Base-by-base conservation (phyloP, 805 yeast genomes). In the Lipomyces oligophaga region DNA sequence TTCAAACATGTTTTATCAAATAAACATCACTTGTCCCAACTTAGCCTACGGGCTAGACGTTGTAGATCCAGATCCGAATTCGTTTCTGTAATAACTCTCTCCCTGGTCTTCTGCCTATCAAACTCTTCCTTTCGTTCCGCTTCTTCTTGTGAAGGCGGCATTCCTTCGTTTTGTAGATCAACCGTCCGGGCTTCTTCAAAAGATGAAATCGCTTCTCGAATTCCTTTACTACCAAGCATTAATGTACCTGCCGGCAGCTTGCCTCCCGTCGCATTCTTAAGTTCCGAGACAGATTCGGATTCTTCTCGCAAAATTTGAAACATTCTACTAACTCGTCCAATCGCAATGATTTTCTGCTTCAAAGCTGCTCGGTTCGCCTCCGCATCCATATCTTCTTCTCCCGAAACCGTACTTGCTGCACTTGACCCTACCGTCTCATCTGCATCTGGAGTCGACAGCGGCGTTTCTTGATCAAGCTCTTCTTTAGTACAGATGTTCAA, bases 281-380 rank as follows among this genome's bases (percentile, higher is more conserved):
- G 73, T 60, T 83, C 86, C 41, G 82, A 81, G 40, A 90, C 93
- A 56, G 79, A 80, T 64, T 86, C 97, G 38, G 89, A 76, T 61
- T 90, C 96, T 63, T 86, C 88, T 56, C 97, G 76, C 58, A 90
- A 72, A 5, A 89, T 83, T 53, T 81, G 83, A 67, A 84, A 89
- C 95, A 90, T 86, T 47, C 96, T 77, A 20, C 96, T 83, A 57
- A 90, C 86, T 57, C 95, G 78, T n/a, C 97, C 97, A 66, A 90
- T 93, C 11, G 97, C 97, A 59, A 90, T 68, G 42, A 93, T 85
- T 72, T 90, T 90, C 67, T 85, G 88, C 54, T 90, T 77, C 49
- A 88, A 70, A 1, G 86, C 81, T 56, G 76, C 69, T 24, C 65
- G 57, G 11, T 56, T 50, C 7, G 54, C 74, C 70, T 57, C 66